These are phyloP conservation scores for Malassezia equina DNA, from an alignment of 1,284 basidiomycete genomes.

Conservation along the genomic window DNA sequence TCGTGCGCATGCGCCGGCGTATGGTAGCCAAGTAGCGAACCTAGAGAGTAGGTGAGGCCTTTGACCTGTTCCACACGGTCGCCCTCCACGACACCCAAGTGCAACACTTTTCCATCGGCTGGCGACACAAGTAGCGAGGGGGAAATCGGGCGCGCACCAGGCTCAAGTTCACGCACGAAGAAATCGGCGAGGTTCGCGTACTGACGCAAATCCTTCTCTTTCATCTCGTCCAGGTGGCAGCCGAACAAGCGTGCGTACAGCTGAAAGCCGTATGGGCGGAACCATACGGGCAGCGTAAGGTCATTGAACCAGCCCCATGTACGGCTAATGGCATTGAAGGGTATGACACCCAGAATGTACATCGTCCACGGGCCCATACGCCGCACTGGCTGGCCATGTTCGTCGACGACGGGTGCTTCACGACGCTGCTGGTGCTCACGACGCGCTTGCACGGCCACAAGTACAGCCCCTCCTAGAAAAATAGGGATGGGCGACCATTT, in stretches of 20 bases:
- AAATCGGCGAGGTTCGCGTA: slow-evolving; percentile 84
- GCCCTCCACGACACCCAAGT: slow-evolving; percentile 78
- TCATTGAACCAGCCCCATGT: slow-evolving; percentile 94
- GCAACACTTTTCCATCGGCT: slow-evolving; percentile 82
- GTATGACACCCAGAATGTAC: slow-evolving; percentile 87
- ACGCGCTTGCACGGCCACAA: slow-evolving; percentile 57
- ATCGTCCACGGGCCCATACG: slow-evolving; percentile 92
- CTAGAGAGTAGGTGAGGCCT: slow-evolving; percentile 85
- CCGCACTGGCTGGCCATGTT: slow-evolving; percentile 55
- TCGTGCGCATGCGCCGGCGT: slow-evolving; percentile 25
- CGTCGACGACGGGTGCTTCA: slow-evolving; percentile 54
- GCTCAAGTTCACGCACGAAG: slow-evolving; percentile 81
- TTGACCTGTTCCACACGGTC: slow-evolving; percentile 88
- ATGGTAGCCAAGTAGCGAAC: slow-evolving; percentile 60
- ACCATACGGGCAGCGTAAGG: slow-evolving; percentile 71
- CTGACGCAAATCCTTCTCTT: slow-evolving; percentile 62
- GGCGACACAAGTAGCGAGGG: slow-evolving; percentile 73
- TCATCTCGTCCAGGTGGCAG: slow-evolving; percentile 86
- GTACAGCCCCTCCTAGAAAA: slow-evolving; percentile 55
- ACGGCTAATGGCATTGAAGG: slow-evolving; percentile 82
- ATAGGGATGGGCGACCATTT: slow-evolving; percentile 93
- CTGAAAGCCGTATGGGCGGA: slow-evolving; percentile 75
- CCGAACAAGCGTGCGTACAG: slow-evolving; percentile 79
- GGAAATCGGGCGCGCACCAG: slow-evolving; percentile 70
- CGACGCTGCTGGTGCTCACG: slow-evolving; percentile 52